Percentiles rank a stretch among this genome's conserved stretches.
phyloP scores from a whole-genome alignment of 1,284 basidiomycete species.

The Leccinum fallax region DNA sequence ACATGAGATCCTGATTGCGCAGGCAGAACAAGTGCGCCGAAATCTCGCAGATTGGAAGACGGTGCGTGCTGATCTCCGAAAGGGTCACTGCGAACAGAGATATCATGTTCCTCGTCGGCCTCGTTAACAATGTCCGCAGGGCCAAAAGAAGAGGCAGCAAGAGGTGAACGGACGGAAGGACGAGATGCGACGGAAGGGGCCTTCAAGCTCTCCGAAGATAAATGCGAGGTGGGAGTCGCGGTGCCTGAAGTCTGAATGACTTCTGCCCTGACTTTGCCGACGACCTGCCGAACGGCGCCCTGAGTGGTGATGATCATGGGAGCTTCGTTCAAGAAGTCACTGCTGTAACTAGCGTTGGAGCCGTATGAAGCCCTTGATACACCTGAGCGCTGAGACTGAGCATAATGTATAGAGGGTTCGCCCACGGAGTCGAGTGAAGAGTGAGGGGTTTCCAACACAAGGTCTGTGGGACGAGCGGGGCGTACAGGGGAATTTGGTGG shows the following conservation, averaged over 20 bases:
- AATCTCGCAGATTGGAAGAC: slow-evolving; percentile 43
- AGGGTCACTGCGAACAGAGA: slow-evolving; percentile 50
- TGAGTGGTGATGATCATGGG: slow-evolving; percentile 77
- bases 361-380: slow-evolving; percentile 69
- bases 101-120: slow-evolving; percentile 46
- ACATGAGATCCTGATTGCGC: slow-evolving; percentile 63
- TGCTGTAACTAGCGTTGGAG: slow-evolving; percentile 72
- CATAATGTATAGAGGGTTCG: slow-evolving; percentile 43
- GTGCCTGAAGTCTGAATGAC: slow-evolving; percentile 65
- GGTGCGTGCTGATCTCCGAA: slow-evolving; percentile 64
- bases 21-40: slow-evolving; percentile 42
- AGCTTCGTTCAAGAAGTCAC: slow-evolving; percentile 76
- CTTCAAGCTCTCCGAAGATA: slow-evolving; percentile 43
- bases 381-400: slow-evolving; percentile 55
- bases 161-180: slow-evolving; percentile 58
- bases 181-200: slow-evolving; percentile 42
- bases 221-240: slow-evolving; percentile 30
- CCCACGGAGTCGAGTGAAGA: slow-evolving; percentile 55
- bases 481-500: slow-evolving; percentile 51
- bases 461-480: slow-evolving; percentile 61
- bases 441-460: slow-evolving; percentile 62
- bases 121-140: slow-evolving; percentile 64
- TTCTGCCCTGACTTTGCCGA: slow-evolving; percentile 76
- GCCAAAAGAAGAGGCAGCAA: slow-evolving; percentile 73
- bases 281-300: slow-evolving; percentile 66